phyloP scores from a whole-genome alignment of 2,329 filamentous ascomycete species.

The Aotearoamyces nothofagi region DNA sequence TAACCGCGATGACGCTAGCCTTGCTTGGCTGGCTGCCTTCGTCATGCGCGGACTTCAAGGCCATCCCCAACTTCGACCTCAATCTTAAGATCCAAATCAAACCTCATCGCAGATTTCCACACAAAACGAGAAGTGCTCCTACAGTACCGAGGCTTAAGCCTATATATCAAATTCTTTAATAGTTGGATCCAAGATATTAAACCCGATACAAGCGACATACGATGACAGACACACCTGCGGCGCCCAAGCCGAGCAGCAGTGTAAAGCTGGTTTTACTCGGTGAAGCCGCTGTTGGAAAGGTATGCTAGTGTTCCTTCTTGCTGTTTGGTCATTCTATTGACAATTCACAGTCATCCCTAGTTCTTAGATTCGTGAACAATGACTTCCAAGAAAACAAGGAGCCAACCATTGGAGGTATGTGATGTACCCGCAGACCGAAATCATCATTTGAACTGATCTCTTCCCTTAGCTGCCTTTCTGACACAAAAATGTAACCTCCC shows the following conservation, averaged over 20 bases:
- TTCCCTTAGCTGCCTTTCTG: constrained; percentile 86
- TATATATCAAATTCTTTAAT: too few relatives aligned
- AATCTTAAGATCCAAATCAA: too few relatives aligned
- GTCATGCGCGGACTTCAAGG: too few relatives aligned
- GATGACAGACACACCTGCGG: constrained; percentile 61
- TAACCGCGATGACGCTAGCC: too few relatives aligned
- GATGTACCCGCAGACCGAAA: too few relatives aligned
- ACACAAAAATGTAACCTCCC: constrained; percentile 98
- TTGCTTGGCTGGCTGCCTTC: too few relatives aligned
- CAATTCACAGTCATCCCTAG: constrained; percentile 66
- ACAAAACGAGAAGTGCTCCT: too few relatives aligned
- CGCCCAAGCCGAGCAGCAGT: constrained; percentile 95
- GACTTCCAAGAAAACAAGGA: constrained; percentile 99
- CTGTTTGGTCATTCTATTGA: not conserved
- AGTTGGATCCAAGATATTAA: constrained; percentile 1
- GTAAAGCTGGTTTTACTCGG: constrained; percentile 97
- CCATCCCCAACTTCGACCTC: too few relatives aligned
- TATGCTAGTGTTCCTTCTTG: constrained; percentile 23
- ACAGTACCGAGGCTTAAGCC: too few relatives aligned
- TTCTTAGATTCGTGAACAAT: constrained; percentile 97
- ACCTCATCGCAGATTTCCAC: too few relatives aligned
- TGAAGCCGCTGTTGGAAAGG: constrained; percentile 97
- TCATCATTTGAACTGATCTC: too few relatives aligned
- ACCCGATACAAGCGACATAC: too few relatives aligned
- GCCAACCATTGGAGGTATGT: constrained; percentile 87